Evolutionary conservation across 345 rosid genomes (phyloP), one percentile per base, ranked within the genome.

Genomic region (Eucalyptus shirleyi): DNA sequence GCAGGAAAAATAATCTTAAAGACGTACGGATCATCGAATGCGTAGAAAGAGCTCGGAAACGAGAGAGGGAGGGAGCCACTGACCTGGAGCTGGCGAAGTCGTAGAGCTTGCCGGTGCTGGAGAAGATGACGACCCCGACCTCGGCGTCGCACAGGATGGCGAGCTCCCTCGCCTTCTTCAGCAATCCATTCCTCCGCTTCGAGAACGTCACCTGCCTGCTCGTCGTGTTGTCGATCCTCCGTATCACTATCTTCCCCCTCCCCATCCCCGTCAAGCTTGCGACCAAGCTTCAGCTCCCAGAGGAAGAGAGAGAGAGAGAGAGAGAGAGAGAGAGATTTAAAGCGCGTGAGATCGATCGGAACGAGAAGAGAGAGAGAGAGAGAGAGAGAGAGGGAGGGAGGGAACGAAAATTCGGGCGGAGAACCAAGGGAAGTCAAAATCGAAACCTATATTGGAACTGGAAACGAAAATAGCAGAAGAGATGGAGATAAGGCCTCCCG

Each of bases 201-300:
- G 95, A 93, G 90, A 93, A 93, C 19, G 95, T 93, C 90, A 93
- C 95, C 88, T 93, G 94, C 89, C 95, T 87, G 89, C 93, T 93
- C 77, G 95, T 91, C 87, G 95, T 91, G 90, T 92, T 92, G 51
- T 93, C 94, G 87, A 93, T 93, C 91, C 94, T 92, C 89, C 93
- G 65, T 44, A 93, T 93, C 91, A 90, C 94, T 56, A 93, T 93
- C 90, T 93, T 93, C 88, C 95, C 95, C 89, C 95, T 91, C 89
- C 95, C 95, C 95, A 93, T 93, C 34, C 42, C 62, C 42, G 37
- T 28, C 49, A 44, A 23, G 40, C 88, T 50, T 40, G 67, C 47
- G 42, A 21, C 47, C 47, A 6, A 77, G 85, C 85, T 77, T 40
- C 47, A 77, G 85, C 85, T 21, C 47, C 24, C 9, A 9, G 28